Evolutionary conservation across 345 rosid species (phyloP), one percentile per base, ranked within the genome.

Genomic region (Moricandia arvensis): DNA sequence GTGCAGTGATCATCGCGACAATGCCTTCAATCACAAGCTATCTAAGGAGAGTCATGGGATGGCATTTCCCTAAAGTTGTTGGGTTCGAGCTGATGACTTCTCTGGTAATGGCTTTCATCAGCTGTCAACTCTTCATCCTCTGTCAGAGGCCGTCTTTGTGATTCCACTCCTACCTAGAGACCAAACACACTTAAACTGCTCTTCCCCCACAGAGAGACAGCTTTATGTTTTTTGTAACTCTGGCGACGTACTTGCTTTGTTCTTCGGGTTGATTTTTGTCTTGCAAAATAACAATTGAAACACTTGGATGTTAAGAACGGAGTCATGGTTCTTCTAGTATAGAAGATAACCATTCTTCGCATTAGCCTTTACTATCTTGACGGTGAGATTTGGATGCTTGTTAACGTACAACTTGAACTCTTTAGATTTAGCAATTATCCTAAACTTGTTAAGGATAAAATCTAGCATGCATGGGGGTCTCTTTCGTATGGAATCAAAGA

Each of bases 21-120:
- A 91, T 94, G 99, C 99, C 99, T 29, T 87, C 97, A 6, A 94
- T 91, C 77, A 91, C 89, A 53, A 94, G 96, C 86, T 91, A 94
- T 76, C 76, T 90, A 85, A 86, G 85, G 79, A 86, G 90, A 81
- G 91, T 90, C 54, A 47, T 90, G 85, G 97, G 96, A 13, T 94
- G 99, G 97, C 96, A 90, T 76, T 85, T 94, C 43, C 92, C 97
- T 0, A 81, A 89, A 85, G 90, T 94, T 37, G 96, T 94, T 4
- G 96, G 97, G 73, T 91, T 94, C 65, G 97, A 91, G 80, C 74
- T 94, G n/a, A 75, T 83, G 76, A 87, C 95, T 45, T 94, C 97
- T 66, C 80, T 94, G 73, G 82, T 84, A 51, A 85, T 88, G 96
- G 97, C 97, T 58, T 87, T 94, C 72, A 80, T 90, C 77, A 94